Evolutionary conservation across 176 grass and related monocot species (phyloP).

Genomic region (Oryza glaberrima): DNA sequence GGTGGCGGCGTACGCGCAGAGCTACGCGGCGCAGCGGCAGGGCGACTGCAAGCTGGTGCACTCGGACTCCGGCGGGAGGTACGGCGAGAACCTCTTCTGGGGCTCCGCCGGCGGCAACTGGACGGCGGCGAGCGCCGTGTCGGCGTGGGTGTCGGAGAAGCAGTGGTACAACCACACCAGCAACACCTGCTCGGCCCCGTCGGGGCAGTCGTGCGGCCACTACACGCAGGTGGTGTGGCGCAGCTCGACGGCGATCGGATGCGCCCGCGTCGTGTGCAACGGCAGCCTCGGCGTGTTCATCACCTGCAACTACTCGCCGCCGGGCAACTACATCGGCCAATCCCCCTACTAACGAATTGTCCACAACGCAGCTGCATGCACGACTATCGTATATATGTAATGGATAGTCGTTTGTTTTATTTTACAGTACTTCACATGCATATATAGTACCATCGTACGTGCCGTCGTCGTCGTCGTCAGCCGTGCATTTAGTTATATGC

Average conservation of each 20-base stretch:
- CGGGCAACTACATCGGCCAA: neutral
- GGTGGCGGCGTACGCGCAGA: constrained; percentile 43
- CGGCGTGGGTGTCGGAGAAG: neutral
- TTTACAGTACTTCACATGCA: too few species aligned
- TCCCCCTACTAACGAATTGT: neutral
- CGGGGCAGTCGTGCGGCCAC: neutral
- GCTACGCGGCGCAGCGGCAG: constrained; percentile 31
- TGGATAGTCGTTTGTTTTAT: too few species aligned
- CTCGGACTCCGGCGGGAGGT: constrained; percentile 38
- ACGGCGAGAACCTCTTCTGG: constrained; percentile 53
- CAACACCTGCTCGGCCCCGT: neutral
- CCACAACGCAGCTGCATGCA: too few species aligned
- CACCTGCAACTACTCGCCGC: neutral
- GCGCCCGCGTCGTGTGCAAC: neutral
- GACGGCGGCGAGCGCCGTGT: neutral
- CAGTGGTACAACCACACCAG: neutral
- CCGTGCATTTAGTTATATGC: too few species aligned
- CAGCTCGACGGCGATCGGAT: neutral
- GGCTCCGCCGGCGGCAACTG: neutral
- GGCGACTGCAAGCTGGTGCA: constrained; percentile 35
- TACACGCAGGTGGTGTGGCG: neutral
- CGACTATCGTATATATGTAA: too few species aligned
- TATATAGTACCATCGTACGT: too few species aligned
- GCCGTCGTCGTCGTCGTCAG: too few species aligned
- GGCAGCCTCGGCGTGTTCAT: neutral